A percentile compares a stretch with the other conserved stretches of the same genome.
Evolutionary conservation across 345 rosid species (phyloP).

Genomic region (Ricinus communis): DNA sequence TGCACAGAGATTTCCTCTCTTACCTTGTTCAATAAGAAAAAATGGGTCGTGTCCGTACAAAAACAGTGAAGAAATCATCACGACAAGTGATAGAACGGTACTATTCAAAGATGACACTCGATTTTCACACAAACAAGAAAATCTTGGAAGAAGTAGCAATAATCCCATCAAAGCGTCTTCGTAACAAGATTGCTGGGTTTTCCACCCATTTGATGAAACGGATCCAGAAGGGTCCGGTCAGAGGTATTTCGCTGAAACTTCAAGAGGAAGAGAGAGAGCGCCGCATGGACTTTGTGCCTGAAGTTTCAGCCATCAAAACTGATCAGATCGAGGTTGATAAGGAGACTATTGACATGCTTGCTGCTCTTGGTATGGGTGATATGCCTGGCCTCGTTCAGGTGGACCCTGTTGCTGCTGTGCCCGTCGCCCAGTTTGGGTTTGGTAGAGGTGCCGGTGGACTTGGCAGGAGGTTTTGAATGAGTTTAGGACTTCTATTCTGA

Average conservation of each 20-base stretch:
- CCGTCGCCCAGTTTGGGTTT: slow-evolving; percentile 20
- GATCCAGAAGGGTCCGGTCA: slow-evolving; percentile 31
- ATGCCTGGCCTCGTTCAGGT: slow-evolving; percentile 22
- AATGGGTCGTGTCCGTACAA: slow-evolving; percentile 28
- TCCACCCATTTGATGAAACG: slow-evolving; percentile 32
- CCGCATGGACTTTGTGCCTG: slow-evolving; percentile 33
- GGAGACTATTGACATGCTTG: slow-evolving; percentile 30
- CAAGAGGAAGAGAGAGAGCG: slow-evolving; percentile 33
- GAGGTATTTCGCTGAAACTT: slow-evolving; percentile 31
- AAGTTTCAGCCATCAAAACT: slow-evolving; percentile 21
- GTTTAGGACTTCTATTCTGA: no score
- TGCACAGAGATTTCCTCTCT: no score
- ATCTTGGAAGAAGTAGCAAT: slow-evolving; percentile 27
- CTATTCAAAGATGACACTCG: slow-evolving; percentile 24
- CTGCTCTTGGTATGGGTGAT: slow-evolving; percentile 26
- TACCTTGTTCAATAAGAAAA: not conserved
- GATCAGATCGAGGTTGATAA: slow-evolving; percentile 25
- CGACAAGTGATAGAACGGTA: slow-evolving; percentile 30
- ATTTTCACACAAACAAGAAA: slow-evolving; percentile 30
- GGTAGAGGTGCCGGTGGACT: slow-evolving; percentile 39
- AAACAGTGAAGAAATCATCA: slow-evolving; percentile 31
- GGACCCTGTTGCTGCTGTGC: slow-evolving; percentile 18
- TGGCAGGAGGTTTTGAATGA: slow-evolving; percentile 36
- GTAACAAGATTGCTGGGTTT: slow-evolving; percentile 31
- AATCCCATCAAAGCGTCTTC: slow-evolving; percentile 28